Evolutionary conservation across 192 early-diverging fungal species (phyloP).

Genomic region (Dissophora ornata): DNA sequence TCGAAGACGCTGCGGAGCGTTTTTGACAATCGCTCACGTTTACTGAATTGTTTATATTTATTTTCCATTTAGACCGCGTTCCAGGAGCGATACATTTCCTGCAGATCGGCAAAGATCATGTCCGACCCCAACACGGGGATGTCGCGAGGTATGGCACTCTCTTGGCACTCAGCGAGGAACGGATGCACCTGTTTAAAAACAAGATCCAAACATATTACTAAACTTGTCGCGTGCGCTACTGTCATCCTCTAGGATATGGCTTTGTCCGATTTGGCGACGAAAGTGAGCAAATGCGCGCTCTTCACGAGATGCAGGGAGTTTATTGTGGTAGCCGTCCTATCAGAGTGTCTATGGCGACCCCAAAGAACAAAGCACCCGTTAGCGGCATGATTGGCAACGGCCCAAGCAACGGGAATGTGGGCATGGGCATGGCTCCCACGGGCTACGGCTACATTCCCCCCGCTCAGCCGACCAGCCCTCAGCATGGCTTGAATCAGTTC

Average conservation of each 20-base stretch:
- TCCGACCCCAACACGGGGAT: constrained; percentile 84
- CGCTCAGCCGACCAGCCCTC: constrained; percentile 51
- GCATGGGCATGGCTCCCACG: constrained; percentile 11
- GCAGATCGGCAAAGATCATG: constrained; percentile 94
- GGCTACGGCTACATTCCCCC: constrained; percentile 34
- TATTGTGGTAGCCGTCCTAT: constrained; percentile 86
- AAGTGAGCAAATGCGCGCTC: constrained; percentile 87
- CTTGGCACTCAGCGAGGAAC: too few species aligned
- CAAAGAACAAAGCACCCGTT: constrained; percentile 73
- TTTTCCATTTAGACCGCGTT: constrained; percentile 19
- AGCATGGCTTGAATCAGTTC: constrained; percentile 53
- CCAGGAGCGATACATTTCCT: constrained; percentile 77
- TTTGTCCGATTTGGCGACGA: constrained; percentile 95
- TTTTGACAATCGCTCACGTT: neutral
- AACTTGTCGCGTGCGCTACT: too few species aligned
- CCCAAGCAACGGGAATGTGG: constrained; percentile 68
- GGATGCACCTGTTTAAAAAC: too few species aligned
- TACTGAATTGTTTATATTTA: neutral
- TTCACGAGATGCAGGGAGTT: constrained; percentile 91
- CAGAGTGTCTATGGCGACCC: constrained; percentile 90
- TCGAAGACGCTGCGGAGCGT: constrained; percentile 14
- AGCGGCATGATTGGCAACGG: constrained; percentile 6
- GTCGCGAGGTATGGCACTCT: constrained; percentile 38
- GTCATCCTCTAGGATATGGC: constrained; percentile 75
- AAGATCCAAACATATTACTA: too few species aligned